Base-by-base conservation (phyloP, 1,139 yeast species). In the Kluyveromyces sp. region DNA sequence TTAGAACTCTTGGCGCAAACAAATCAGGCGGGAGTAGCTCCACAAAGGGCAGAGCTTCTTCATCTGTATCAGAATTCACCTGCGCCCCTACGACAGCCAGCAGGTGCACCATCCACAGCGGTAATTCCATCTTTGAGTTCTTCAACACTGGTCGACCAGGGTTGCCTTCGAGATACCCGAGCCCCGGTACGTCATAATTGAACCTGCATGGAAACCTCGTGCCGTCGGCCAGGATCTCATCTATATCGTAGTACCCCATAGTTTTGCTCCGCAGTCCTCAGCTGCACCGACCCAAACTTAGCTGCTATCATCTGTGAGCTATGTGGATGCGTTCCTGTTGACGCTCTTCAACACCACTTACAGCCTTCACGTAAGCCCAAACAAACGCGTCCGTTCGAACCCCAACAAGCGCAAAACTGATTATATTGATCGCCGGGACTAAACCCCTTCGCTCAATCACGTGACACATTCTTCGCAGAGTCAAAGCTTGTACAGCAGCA, bases 81-180 rank as follows among this genome's bases (percentile, higher is more conserved):
- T 50, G 53, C 30, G 52, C 55, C 61, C 67, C 70, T 35, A 76
- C 72, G 33, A 73, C 69, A 1, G 94, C 95, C 35, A 92, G 66
- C 3, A 84, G 75, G 50, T 80, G 81, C 0, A 96, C 94, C 39
- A 92, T 66, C 98, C 98, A 92, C 29, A 88, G 63, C 1, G 98
- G 97, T 34, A 92, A 69, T 47, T 85, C 94, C 3, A 87, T 60
- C 55, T 80, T 80, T 2, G 94, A 73, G 36, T 80, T 82, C 54
- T 78, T 73, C 49, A 78, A 47, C 17, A 61, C 48, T 15, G 65
- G 70, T 49, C 77, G 74, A 0, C 85, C 88, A 0, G 87, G 85
- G 47, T 82, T 80, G 4, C 92, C 94, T 55, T 84, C 89, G n/a
- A 89, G 69, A 57, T 83, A 87, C 2, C 96, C 96, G 19, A 89